Conservation (phyloP, 1,284 basidiomycete genomes). For the Porogramme epimiltina region DNA sequence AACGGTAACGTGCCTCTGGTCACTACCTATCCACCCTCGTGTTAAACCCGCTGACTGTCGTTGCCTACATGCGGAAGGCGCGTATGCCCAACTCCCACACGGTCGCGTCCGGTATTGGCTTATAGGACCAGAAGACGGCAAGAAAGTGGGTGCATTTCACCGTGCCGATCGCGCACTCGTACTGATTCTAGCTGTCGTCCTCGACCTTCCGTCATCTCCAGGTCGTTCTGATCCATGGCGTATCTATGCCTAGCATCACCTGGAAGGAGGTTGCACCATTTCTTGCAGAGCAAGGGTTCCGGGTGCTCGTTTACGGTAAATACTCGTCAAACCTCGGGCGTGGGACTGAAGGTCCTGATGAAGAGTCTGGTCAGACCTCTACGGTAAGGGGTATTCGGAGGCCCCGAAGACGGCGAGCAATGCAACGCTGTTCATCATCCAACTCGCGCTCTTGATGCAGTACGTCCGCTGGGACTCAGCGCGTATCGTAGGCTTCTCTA, state of each 20-base stretch:
- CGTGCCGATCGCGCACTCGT: too few species aligned
- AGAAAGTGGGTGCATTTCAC: constrained; percentile 47
- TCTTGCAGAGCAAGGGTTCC: constrained; percentile 62
- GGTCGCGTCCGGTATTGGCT: constrained; percentile 66
- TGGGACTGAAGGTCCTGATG: not conserved
- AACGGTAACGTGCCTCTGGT: constrained; percentile 19
- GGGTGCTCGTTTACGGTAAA: constrained; percentile 71
- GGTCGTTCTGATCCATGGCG: constrained; percentile 74
- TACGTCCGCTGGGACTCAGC: constrained; percentile 70
- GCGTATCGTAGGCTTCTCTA: constrained; percentile 68
- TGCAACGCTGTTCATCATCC: constrained; percentile 61
- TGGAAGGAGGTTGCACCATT: constrained; percentile 70
- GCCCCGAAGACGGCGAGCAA: constrained; percentile 66
- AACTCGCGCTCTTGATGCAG: constrained; percentile 79
- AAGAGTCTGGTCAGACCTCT: constrained; percentile 55
- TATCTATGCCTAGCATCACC: constrained; percentile 70
- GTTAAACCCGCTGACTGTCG: not conserved
- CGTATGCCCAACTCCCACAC: constrained; percentile 29
- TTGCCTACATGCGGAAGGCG: constrained; percentile 25
- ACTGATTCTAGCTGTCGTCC: not conserved
- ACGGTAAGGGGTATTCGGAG: constrained; percentile 80
- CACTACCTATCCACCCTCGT: too few species aligned
- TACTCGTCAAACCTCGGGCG: too few species aligned
- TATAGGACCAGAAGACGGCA: constrained; percentile 67
- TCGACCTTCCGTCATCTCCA: constrained; percentile 29